phyloP scores from a whole-genome alignment of 805 yeast species.

The Kodamaea hsintzibuensis region DNA sequence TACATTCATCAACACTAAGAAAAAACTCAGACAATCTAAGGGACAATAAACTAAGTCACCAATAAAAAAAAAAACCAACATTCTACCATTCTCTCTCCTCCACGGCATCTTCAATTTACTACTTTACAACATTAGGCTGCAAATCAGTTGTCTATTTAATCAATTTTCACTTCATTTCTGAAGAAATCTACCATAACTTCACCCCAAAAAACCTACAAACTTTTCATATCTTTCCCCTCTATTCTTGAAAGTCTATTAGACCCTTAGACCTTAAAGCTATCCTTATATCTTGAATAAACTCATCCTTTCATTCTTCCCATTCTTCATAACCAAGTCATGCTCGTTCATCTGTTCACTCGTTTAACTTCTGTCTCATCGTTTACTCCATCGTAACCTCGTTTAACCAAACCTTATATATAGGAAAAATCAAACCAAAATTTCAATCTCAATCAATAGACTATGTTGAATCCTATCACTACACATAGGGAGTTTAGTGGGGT shows the following conservation, averaged over 20 bases:
- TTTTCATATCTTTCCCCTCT: not conserved
- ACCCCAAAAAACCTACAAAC: not conserved
- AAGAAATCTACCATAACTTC: not conserved
- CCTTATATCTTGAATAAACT: not conserved
- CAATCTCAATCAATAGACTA: not conserved
- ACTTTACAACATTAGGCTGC: not conserved
- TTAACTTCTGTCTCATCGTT: not conserved
- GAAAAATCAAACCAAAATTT: not conserved
- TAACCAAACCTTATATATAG: not conserved
- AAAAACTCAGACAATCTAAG: too few relatives aligned
- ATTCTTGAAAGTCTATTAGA: too few relatives aligned
- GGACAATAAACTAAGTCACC: too few relatives aligned
- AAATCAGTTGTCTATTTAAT: not conserved
- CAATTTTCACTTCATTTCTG: not conserved
- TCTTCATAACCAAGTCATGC: not conserved
- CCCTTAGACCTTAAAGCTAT: too few relatives aligned
- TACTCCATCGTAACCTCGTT: not conserved
- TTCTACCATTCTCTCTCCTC: not conserved
- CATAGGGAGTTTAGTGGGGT: slow-evolving; percentile 78
- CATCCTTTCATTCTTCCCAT: not conserved
- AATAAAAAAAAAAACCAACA: too few relatives aligned
- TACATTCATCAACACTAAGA: not conserved
- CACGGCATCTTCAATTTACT: not conserved
- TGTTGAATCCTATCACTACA: slow-evolving; percentile 69
- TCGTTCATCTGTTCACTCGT: not conserved